Evolutionary conservation across 306 rosid genomes (phyloP).

Genomic region (Rosa lucieae): DNA sequence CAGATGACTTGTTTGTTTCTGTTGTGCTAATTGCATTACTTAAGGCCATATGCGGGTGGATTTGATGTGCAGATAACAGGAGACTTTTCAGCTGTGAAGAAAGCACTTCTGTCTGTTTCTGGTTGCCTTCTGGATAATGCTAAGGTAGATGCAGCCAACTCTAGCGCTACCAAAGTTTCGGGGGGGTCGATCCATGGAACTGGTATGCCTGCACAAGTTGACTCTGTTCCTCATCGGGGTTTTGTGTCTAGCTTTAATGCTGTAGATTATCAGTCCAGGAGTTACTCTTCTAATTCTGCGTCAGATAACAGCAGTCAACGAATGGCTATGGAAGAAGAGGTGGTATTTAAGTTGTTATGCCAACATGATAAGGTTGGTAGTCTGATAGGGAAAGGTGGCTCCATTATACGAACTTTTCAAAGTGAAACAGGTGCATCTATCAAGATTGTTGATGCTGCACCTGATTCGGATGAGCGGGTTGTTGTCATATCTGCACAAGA

Average conservation of each 20-base stretch:
- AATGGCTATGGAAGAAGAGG: slow-evolving; percentile 70
- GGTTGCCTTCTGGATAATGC: slow-evolving; percentile 59
- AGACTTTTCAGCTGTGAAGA: slow-evolving; percentile 61
- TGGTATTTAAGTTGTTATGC: slow-evolving; percentile 76
- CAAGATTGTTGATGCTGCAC: slow-evolving; percentile 68
- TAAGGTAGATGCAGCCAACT: slow-evolving; percentile 42
- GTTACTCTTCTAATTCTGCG: slow-evolving; percentile 57
- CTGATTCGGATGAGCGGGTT: slow-evolving; percentile 77
- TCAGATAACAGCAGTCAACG: slow-evolving; percentile 60
- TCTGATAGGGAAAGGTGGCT: slow-evolving; percentile 91
- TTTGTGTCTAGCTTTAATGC: slow-evolving; percentile 39
- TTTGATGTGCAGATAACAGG: slow-evolving; percentile 62
- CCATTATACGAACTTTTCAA: slow-evolving; percentile 67
- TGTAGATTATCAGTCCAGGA: slow-evolving; percentile 55
- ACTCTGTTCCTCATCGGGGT: slow-evolving; percentile 50
- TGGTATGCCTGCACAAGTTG: slow-evolving; percentile 39
- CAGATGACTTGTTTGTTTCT: not conserved
- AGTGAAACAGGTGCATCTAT: slow-evolving; percentile 84
- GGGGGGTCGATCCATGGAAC: slow-evolving; percentile 37
- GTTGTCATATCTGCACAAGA: slow-evolving; percentile 79
- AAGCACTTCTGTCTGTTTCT: slow-evolving; percentile 69
- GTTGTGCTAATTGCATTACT: not conserved
- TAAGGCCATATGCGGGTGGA: slow-evolving; percentile 20
- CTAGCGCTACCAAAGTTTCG: slow-evolving; percentile 46
- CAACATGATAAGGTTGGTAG: slow-evolving; percentile 87